These are phyloP conservation scores for Phytopythium ostracodes DNA, from an alignment of 352 stramenopile species.

Conservation along the genomic window DNA sequence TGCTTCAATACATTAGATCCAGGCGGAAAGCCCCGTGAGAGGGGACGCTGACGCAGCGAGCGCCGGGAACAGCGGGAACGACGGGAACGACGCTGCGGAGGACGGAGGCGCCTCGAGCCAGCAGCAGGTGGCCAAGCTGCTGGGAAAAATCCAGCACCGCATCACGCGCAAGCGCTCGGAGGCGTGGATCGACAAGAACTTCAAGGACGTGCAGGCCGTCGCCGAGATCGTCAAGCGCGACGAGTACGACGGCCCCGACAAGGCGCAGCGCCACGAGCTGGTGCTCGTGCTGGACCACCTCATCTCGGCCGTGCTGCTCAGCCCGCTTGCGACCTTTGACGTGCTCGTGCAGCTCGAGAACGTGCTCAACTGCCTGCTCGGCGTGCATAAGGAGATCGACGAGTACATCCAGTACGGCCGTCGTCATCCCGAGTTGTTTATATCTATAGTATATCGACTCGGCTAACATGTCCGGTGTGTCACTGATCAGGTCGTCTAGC, in stretches of 20 bases:
- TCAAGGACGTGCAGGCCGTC: conserved; percentile 41
- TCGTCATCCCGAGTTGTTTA: no score
- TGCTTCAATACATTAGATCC: background rate
- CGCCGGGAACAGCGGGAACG: background rate
- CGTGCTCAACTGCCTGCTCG: conserved; percentile 33
- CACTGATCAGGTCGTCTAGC: conserved; percentile 25
- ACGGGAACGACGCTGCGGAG: conserved; percentile 13
- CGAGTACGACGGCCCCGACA: conserved; percentile 23
- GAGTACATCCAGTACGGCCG: conserved; percentile 56
- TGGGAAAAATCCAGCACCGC: conserved; percentile 54
- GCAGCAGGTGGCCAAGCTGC: conserved; percentile 40
- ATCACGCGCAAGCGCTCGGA: conserved; percentile 59
- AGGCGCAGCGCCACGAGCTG: conserved; percentile 46
- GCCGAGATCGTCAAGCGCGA: conserved; percentile 29
- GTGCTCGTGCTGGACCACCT: conserved; percentile 66
- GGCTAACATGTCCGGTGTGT: background rate
- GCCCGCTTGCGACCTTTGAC: conserved; percentile 23
- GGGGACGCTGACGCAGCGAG: background rate
- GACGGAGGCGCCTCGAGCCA: conserved; percentile 24
- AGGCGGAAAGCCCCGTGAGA: background rate
- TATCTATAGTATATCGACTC: no score
- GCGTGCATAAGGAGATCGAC: conserved; percentile 43
- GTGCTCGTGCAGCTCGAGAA: conserved; percentile 35
- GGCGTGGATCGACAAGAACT: conserved; percentile 62
- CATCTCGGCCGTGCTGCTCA: conserved; percentile 64